Conservation (phyloP, 139 green algal species). For the Asterochloris erici region DNA sequence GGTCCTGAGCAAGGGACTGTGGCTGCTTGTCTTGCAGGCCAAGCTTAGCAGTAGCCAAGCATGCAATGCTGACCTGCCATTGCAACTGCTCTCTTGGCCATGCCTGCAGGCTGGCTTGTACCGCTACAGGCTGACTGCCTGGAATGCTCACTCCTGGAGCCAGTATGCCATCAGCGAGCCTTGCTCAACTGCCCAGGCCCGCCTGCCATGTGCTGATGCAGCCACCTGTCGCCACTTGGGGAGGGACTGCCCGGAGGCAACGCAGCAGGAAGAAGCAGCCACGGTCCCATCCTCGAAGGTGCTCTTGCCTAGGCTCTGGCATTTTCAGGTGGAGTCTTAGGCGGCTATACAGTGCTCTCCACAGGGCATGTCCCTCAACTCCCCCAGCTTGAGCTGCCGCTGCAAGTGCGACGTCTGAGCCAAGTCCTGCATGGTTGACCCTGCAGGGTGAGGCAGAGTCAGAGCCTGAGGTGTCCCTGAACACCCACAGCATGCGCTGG, state of each 20-base stretch:
- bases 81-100: background rate
- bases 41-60: background rate
- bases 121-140: conserved; percentile 40
- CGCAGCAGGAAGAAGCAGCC: background rate
- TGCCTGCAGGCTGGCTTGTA: conserved; percentile 17
- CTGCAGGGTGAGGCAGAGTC: too few relatives aligned
- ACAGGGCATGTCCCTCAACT: too few relatives aligned
- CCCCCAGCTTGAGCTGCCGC: too few relatives aligned
- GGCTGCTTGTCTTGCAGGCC: background rate
- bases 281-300: background rate
- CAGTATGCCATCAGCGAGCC: conserved; percentile 9
- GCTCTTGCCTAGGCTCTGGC: background rate
- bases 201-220: background rate
- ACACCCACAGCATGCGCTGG: too few relatives aligned
- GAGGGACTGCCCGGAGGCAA: background rate
- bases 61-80: background rate
- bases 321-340: background rate
- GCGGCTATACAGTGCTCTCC: background rate
- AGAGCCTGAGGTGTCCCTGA: too few relatives aligned
- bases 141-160: conserved; percentile 46
- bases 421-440: too few relatives aligned
- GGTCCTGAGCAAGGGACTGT: background rate
- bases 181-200: background rate
- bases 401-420: too few relatives aligned
- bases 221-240: background rate